Evolutionary conservation across 2,329 filamentous ascomycete genomes (phyloP), one percentile per base, ranked within the genome.

Genomic region (Dothideomycetes sp.): DNA sequence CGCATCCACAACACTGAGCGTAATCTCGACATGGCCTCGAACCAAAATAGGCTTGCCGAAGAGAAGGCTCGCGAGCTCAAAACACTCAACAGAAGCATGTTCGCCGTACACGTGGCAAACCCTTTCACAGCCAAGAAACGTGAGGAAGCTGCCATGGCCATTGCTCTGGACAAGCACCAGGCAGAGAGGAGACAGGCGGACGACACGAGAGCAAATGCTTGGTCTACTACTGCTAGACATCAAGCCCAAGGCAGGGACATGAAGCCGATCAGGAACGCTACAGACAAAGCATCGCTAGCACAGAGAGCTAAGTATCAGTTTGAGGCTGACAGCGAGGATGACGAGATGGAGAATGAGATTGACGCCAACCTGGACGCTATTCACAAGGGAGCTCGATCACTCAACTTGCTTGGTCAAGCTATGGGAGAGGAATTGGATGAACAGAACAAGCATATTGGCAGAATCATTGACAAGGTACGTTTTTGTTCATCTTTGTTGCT

Each of bases 71-170:
- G 78, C 35, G 86, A 94, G 55, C 67, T 95, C 29, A 89, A 89
- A 65, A 84, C 76, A 1, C 68, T 93, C 36, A 94, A 95, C 61
- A 72, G 81, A 46, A 87, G 81, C 65, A 94, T 95, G 86, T 94
- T 94, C 54, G 83, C 84, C 31, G 53, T 59, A 33, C 55, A 61
- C 45, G 53, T 57, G 18, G 50, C 50, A 27, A 63, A 64, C 46
- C 64, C 65, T 4, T 68, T 94, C 57, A 91, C 84, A 0, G 77
- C 76, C 11, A 77, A 74, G 46, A 73, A 72, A 48, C 73, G 80
- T 33, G 51, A 47, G 33, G 46, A 53, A 19, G 76, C 75, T 42
- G 72, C 76, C 31, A 84, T 91, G 47, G 69, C 80, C 37, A 70
- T 75, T 40, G 73, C 84, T 33, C 66, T 93, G 53, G 76, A 81